A percentile compares a stretch with the other conserved stretches of the same genome.
Evolutionary conservation across 106 monocot genomes (phyloP).

Genomic region (Posidonia australis): DNA sequence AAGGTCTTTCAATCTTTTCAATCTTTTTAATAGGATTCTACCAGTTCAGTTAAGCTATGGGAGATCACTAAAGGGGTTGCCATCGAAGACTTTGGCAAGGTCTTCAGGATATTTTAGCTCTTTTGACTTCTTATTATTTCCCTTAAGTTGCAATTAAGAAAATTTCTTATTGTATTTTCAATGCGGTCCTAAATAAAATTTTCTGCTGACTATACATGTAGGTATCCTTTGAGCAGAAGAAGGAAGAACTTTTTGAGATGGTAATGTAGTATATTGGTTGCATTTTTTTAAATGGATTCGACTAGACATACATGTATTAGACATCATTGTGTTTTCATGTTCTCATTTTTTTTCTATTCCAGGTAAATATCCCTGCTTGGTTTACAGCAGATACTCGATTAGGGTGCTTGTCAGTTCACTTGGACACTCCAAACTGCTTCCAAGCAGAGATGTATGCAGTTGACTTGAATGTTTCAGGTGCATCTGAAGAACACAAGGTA

Average conservation of each 20-base stretch:
- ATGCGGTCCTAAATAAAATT: background rate
- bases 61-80: conserved; percentile 85
- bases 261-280: conserved; percentile 18
- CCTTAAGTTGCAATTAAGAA: background rate
- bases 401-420: conserved; percentile 81
- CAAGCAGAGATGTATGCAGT: conserved; percentile 92
- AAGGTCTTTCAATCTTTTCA: conserved; percentile 1
- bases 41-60: conserved; percentile 87
- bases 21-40: conserved; percentile 66
- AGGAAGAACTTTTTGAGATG: conserved; percentile 96
- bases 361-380: conserved; percentile 97
- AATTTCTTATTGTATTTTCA: conserved; percentile 3
- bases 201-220: conserved; percentile 13
- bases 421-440: conserved; percentile 96
- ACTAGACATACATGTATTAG: background rate
- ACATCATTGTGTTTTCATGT: background rate
- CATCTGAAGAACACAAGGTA: conserved; percentile 78
- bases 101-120: conserved; percentile 12
- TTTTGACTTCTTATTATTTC: background rate
- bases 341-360: conserved; percentile 1
- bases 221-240: conserved; percentile 94
- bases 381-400: conserved; percentile 89
- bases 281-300: background rate
- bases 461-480: conserved; percentile 65
- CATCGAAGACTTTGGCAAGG: conserved; percentile 88